Conservation (phyloP, 257 asterid species). For the Capsicum chinense region DNA sequence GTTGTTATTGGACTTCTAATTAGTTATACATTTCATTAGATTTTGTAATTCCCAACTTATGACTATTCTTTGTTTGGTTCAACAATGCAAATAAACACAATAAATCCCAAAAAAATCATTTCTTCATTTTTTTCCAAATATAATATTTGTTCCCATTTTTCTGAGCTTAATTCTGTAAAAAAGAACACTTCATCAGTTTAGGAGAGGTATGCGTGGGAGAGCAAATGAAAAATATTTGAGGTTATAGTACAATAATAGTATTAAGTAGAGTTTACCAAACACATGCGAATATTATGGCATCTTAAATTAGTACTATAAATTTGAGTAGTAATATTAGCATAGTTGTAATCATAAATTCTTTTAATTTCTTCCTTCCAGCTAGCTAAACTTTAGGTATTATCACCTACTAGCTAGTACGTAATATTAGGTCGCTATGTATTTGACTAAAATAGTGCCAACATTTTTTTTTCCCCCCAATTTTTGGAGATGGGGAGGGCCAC, state of each 20-base stretch:
- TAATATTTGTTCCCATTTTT: neutral
- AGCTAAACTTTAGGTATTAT: neutral
- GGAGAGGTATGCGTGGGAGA: neutral
- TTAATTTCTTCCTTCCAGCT: constrained; percentile 8
- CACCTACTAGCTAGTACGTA: neutral
- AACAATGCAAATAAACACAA: no score
- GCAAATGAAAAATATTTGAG: neutral
- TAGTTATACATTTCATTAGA: neutral
- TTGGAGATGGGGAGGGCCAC: constrained; percentile 21
- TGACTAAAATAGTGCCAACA: neutral
- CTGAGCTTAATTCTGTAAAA: neutral
- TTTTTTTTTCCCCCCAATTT: neutral
- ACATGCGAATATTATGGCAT: constrained; percentile 13
- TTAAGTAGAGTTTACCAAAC: constrained; percentile 17
- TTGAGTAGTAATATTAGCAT: neutral
- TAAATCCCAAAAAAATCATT: neutral
- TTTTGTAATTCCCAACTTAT: neutral
- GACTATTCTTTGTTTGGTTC: neutral
- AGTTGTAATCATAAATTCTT: constrained; percentile 25
- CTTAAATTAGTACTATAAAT: constrained; percentile 2
- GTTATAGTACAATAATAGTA: neutral
- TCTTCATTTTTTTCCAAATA: neutral
- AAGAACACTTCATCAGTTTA: neutral
- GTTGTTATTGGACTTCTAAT: no score
- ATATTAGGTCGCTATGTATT: neutral